Evolutionary conservation across 495 filamentous ascomycete genomes (phyloP).

Genomic region (Hyaloscypha hepaticicola): DNA sequence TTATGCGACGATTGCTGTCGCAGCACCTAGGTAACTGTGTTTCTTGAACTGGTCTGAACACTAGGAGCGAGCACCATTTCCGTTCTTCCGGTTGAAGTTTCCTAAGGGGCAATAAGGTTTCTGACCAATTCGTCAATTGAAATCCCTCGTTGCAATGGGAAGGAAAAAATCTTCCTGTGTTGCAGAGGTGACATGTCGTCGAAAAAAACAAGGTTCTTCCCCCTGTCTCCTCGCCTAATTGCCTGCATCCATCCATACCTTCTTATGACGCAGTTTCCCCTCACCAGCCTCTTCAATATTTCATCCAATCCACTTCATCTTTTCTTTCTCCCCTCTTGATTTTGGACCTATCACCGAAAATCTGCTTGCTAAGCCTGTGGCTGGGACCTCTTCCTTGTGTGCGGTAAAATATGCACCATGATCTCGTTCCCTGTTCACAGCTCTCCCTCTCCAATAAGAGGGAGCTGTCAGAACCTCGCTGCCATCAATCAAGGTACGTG

Average conservation of each 20-base stretch:
- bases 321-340: not conserved
- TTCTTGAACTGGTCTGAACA: too few species aligned
- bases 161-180: not conserved
- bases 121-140: too few species aligned
- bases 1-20: too few species aligned
- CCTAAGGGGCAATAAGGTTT: too few species aligned
- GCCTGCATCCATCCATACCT: not conserved
- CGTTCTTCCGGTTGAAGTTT: too few species aligned
- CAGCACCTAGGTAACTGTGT: too few species aligned
- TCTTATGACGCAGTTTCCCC: slow-evolving; percentile 3
- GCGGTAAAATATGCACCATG: not conserved
- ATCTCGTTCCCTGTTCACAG: not conserved
- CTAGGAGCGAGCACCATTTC: too few species aligned
- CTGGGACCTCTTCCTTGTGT: not conserved
- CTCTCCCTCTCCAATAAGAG: not conserved
- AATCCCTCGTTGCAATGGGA: too few species aligned
- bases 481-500: not conserved
- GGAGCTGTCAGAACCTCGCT: not conserved
- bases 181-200: not conserved
- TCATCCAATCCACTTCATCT: not conserved
- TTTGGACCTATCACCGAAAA: not conserved
- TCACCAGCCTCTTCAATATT: slow-evolving; percentile 10
- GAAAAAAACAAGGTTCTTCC: not conserved
- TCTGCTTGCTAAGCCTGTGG: not conserved
- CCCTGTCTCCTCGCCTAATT: slow-evolving; percentile 3